Percentiles rank a stretch among this genome's conserved stretches.
phyloP scores from a whole-genome alignment of 768 basidiomycete genomes.

The Coprinopsis sp. region DNA sequence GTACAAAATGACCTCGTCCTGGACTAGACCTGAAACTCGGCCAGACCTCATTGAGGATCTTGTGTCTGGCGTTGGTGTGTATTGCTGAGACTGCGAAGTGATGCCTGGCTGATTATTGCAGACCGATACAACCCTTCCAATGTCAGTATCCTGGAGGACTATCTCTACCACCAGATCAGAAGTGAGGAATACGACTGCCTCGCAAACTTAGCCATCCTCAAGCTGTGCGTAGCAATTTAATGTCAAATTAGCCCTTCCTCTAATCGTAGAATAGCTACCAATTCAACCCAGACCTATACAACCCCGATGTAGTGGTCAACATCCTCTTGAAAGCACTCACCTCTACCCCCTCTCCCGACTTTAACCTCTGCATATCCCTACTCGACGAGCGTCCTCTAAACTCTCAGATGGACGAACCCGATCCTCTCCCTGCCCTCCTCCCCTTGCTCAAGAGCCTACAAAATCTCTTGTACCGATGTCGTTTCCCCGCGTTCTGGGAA shows the following conservation, averaged over 20 bases:
- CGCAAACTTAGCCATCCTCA: constrained; percentile 91
- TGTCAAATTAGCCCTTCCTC: background rate
- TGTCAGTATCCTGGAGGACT: constrained; percentile 90
- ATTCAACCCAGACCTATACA: constrained; percentile 91
- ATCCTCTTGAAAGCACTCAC: constrained; percentile 91
- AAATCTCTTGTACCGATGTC: constrained; percentile 73
- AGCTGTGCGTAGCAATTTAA: constrained; percentile 55
- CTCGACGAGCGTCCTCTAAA: constrained; percentile 66
- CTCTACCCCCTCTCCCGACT: constrained; percentile 84
- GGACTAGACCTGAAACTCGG: constrained; percentile 73
- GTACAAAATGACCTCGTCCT: constrained; percentile 49
- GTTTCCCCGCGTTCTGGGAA: constrained; percentile 85
- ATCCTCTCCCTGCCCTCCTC: constrained; percentile 70
- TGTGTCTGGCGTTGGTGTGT: constrained; percentile 83
- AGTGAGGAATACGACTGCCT: constrained; percentile 91
- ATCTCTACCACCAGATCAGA: constrained; percentile 90
- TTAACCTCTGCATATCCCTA: constrained; percentile 91
- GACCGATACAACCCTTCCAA: constrained; percentile 98
- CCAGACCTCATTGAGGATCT: constrained; percentile 88
- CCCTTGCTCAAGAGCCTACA: constrained; percentile 65
- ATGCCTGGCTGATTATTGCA: constrained; percentile 25
- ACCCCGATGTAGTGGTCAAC: constrained; percentile 89
- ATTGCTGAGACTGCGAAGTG: constrained; percentile 3
- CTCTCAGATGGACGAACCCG: constrained; percentile 66
- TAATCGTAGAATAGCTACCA: constrained; percentile 62